Percentiles rank a stretch among this genome's conserved stretches.
phyloP scores from a whole-genome alignment of 176 grass and related monocot genomes.

The Melocanna baccifera region DNA sequence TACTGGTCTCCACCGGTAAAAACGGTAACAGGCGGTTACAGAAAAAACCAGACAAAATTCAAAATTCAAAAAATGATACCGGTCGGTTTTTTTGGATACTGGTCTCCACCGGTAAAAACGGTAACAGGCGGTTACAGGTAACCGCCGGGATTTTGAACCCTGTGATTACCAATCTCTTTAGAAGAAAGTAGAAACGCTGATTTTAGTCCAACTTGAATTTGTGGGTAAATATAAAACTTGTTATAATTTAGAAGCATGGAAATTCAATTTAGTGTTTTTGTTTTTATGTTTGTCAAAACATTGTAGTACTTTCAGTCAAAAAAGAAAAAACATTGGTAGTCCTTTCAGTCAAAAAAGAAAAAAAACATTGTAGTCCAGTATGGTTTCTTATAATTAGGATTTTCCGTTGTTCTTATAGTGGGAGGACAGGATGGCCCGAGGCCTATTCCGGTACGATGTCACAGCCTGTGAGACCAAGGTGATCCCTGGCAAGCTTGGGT shows the following conservation, averaged over 20 bases:
- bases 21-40: no score
- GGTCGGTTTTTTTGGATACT: no score
- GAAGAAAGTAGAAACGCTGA: not conserved
- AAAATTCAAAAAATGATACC: no score
- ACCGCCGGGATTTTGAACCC: not conserved
- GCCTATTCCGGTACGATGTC: constrained; percentile 69
- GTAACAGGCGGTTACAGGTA: no score
- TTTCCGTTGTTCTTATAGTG: constrained; percentile 48
- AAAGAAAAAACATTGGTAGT: not conserved
- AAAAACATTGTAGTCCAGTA: no score
- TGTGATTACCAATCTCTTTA: not conserved
- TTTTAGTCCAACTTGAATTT: not conserved
- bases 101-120: no score
- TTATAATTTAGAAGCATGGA: not conserved
- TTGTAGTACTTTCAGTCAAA: not conserved
- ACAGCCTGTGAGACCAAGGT: constrained; percentile 76
- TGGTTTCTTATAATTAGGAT: no score
- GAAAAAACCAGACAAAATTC: no score
- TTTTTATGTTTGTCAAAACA: not conserved
- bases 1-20: no score
- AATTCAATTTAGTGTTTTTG: not conserved
- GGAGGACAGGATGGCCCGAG: constrained; percentile 61
- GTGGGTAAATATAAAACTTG: not conserved
- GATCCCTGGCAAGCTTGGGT: constrained; percentile 61
- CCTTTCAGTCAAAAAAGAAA: no score